Evolutionary conservation across 768 basidiomycete genomes (phyloP), one percentile per base, ranked within the genome.

Genomic region (Lentinula raphanica): DNA sequence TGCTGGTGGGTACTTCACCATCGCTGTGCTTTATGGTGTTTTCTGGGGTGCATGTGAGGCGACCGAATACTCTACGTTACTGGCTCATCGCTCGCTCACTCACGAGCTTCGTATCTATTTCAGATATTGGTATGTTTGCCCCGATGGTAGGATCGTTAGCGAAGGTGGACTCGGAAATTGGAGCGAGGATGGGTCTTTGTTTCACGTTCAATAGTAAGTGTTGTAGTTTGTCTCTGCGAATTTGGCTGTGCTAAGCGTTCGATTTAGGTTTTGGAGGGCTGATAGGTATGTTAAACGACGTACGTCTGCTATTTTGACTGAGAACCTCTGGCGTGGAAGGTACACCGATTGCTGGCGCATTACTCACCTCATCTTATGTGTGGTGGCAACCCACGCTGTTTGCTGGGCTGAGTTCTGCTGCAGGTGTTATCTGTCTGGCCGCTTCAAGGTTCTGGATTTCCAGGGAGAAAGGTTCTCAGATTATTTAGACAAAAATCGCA

Each of bases 11-110:
- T 66, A 75, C 2, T 66, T 77, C 13, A 56, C 74, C 2, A 72
- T 83, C 46, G 74, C 77, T 0, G 63, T 74, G 2, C 62, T 77
- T 25, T 83, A 70, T 60, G 80, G 81, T 2, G 73, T 82, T 54
- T 77, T 77, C 56, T 70, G 77, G 36, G 82, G 82, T 15, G 69
- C 73, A 36, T 68, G 69, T 68, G 48, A n/a, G 64, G 59, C 7
- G n/a, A 32, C n/a, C n/a, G n/a, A n/a, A n/a, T 9, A 21, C 3
- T 32, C 9, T 17, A 5, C 4, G 5, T 38, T 2, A 17, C 3
- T 38, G 8, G 9, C 4, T 17, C 44, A 23, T 35, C 28, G 13
- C 7, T 36, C 17, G 15, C 32, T 42, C n/a, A 31, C 21, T 12
- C 25, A 7, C n/a, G n/a, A n/a, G n/a, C n/a, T n/a, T n/a, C n/a